A percentile compares a stretch with the other conserved stretches of the same genome.
phyloP scores from a whole-genome alignment of 352 stramenopile species.

The Phytophthora quininea region DNA sequence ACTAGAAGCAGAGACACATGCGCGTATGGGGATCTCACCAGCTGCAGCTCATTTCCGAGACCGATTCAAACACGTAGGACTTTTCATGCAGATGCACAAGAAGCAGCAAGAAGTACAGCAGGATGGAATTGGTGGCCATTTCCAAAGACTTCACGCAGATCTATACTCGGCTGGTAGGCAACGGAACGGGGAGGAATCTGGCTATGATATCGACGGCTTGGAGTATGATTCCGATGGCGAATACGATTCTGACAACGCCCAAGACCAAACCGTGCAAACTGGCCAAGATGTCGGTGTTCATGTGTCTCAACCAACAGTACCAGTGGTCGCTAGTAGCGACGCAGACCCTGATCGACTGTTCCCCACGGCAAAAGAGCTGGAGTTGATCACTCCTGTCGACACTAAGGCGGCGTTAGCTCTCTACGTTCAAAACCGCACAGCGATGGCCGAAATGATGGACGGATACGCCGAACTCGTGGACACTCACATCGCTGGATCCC shows the following conservation, averaged over 20 bases:
- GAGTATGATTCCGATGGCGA: constrained; percentile 23
- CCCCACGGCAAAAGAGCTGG: constrained; percentile 54
- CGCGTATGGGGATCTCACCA: constrained; percentile 47
- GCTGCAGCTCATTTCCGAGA: constrained; percentile 62
- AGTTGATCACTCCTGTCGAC: constrained; percentile 63
- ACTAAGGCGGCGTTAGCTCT: constrained; percentile 54
- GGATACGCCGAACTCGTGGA: constrained; percentile 65
- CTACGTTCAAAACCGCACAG: constrained; percentile 66
- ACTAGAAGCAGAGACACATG: constrained; percentile 46
- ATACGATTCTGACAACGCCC: constrained; percentile 17
- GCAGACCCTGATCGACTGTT: constrained; percentile 42
- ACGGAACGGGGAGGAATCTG: neutral
- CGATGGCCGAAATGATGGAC: constrained; percentile 74
- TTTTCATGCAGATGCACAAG: constrained; percentile 52
- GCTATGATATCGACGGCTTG: constrained; percentile 12
- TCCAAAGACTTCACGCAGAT: constrained; percentile 62
- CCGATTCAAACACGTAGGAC: constrained; percentile 66
- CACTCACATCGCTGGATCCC: constrained; percentile 54
- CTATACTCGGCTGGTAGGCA: constrained; percentile 28
- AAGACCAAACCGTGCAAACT: neutral
- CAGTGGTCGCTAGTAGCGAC: constrained; percentile 25
- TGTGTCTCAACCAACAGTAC: constrained; percentile 35
- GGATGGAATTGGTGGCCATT: constrained; percentile 70
- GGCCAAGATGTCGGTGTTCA: constrained; percentile 22
- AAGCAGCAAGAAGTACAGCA: constrained; percentile 31